Percentiles rank a stretch among this genome's conserved stretches.
Evolutionary conservation across 306 rosid species (phyloP).

Genomic region (Trifolium fragiferum): DNA sequence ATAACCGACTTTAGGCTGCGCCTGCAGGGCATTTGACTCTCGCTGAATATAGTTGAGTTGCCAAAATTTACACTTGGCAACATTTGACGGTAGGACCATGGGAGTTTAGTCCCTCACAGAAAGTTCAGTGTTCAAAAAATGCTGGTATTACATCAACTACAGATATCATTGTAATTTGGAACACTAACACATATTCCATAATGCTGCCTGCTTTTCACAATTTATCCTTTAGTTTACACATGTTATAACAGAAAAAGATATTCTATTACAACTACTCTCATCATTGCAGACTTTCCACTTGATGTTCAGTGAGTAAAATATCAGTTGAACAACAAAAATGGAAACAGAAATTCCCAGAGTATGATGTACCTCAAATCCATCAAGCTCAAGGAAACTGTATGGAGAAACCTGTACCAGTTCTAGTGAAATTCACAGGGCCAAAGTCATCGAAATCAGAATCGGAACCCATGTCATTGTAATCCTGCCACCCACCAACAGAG

Average conservation of each 20-base stretch:
- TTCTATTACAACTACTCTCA: conserved; percentile 11
- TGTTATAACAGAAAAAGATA: background rate
- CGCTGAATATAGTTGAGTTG: background rate
- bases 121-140: background rate
- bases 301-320: conserved; percentile 4
- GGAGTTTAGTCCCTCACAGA: background rate
- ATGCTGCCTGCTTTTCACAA: conserved; percentile 27
- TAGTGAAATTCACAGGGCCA: conserved; percentile 55
- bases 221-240: conserved; percentile 15
- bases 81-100: background rate
- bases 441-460: conserved; percentile 89
- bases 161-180: conserved; percentile 7
- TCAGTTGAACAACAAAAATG: conserved; percentile 24
- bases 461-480: conserved; percentile 52
- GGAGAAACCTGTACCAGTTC: conserved; percentile 67
- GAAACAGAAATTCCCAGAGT: conserved; percentile 27
- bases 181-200: conserved; percentile 23
- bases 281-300: conserved; percentile 12
- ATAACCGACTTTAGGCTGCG: background rate
- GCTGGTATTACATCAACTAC: conserved; percentile 10
- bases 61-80: background rate
- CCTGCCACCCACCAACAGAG: conserved; percentile 58
- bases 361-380: conserved; percentile 45
- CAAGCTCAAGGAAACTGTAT: conserved; percentile 64
- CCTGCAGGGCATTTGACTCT: background rate